A percentile compares a stretch with the other conserved stretches of the same genome.
Conservation (phyloP, 2,329 filamentous ascomycete species). For the Aschersonia sp. region DNA sequence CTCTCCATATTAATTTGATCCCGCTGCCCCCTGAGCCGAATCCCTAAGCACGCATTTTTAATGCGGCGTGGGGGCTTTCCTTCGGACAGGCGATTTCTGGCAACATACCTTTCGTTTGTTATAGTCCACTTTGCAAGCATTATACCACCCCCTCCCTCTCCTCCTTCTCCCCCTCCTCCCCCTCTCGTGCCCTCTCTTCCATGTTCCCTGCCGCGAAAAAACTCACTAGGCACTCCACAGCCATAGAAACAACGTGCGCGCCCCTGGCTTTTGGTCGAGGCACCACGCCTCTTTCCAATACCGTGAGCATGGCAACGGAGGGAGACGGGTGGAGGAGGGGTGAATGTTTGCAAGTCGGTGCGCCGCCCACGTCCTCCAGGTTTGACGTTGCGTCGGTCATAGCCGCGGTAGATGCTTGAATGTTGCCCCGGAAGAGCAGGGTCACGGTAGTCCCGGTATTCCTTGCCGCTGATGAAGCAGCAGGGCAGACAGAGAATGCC, state of each 20-base stretch:
- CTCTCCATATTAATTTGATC: neutral
- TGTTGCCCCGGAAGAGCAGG: neutral
- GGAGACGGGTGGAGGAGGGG: neutral
- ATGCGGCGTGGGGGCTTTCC: neutral
- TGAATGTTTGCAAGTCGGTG: neutral
- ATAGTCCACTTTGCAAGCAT: constrained; percentile 15
- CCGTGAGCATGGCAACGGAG: neutral
- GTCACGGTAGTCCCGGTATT: constrained; percentile 1
- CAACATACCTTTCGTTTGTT: constrained; percentile 7
- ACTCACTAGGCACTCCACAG: constrained; percentile 4
- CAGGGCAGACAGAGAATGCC: neutral
- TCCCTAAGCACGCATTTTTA: neutral
- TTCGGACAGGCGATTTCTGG: neutral
- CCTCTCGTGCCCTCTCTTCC: constrained; percentile 3
- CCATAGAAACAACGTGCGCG: constrained; percentile 9
- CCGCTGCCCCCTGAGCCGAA: neutral
- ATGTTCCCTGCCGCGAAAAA: constrained; percentile 2
- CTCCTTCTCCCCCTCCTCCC: constrained; percentile 8
- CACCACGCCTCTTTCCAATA: constrained; percentile 1
- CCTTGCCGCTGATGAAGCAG: neutral
- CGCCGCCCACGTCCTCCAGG: neutral
- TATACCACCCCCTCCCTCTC: constrained; percentile 11
- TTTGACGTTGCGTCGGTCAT: neutral
- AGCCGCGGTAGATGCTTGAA: constrained; percentile 3
- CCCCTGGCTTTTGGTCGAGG: constrained; percentile 1